phyloP scores from a whole-genome alignment of 176 grass and related monocot species.

The Areca catechu region DNA sequence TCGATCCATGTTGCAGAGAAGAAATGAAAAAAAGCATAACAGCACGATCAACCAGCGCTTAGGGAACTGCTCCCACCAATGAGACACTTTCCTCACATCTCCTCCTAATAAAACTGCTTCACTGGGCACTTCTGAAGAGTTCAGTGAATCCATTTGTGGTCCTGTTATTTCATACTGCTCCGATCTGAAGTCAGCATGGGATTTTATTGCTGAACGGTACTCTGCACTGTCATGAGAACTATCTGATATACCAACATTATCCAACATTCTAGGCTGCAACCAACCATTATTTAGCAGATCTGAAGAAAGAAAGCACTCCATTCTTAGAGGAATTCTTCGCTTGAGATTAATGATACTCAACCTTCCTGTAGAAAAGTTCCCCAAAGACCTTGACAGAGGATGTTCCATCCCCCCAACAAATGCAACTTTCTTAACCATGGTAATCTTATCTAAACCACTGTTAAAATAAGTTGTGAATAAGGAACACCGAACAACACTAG shows the following conservation, averaged over 20 bases:
- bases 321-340: constrained; percentile 24
- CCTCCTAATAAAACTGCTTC: constrained; percentile 44
- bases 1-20: constrained; percentile 97
- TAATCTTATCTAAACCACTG: constrained; percentile 13
- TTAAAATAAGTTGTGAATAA: constrained; percentile 20
- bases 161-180: constrained; percentile 61
- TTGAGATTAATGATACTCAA: constrained; percentile 21
- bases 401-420: constrained; percentile 16
- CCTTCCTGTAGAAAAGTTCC: constrained; percentile 4
- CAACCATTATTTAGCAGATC: constrained; percentile 31
- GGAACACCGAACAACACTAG: constrained; percentile 23
- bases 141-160: constrained; percentile 29
- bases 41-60: constrained; percentile 71
- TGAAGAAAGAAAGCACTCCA: constrained; percentile 42
- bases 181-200: constrained; percentile 48
- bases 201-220: constrained; percentile 27
- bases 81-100: constrained; percentile 17
- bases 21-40: constrained; percentile 76
- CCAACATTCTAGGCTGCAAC: constrained; percentile 45
- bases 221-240: constrained; percentile 16
- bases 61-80: constrained; percentile 84
- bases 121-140: constrained; percentile 35
- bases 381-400: constrained; percentile 1
- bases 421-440: background rate
- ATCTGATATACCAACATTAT: constrained; percentile 18